Evolutionary conservation across 1,284 basidiomycete species (phyloP).

Genomic region (Melampsora americana): DNA sequence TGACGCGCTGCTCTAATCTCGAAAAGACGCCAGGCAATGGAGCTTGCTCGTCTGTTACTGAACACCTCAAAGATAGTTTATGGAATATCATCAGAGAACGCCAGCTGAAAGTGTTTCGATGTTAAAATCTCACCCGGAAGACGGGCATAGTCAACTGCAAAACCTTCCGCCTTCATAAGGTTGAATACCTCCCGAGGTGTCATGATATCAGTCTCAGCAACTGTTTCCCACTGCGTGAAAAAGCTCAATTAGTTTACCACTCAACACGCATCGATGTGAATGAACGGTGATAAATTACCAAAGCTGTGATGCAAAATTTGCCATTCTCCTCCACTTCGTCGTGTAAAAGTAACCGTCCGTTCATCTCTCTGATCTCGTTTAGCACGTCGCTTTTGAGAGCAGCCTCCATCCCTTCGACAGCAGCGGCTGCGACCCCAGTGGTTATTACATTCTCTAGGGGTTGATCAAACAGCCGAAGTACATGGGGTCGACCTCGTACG

Average conservation of each 20-base stretch:
- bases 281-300: constrained; percentile 3
- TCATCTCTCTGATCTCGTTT: constrained; percentile 68
- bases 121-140: constrained; percentile 13
- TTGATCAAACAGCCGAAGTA: constrained; percentile 81
- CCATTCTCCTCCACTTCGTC: constrained; percentile 94
- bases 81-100: background rate
- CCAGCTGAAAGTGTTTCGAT: background rate
- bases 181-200: constrained; percentile 82
- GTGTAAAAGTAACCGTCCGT: constrained; percentile 77
- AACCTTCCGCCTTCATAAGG: constrained; percentile 49
- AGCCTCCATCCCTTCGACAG: constrained; percentile 90
- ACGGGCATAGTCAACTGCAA: constrained; percentile 43
- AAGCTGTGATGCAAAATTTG: constrained; percentile 62
- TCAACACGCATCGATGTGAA: background rate
- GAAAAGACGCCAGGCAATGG: constrained; percentile 80
- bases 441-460: constrained; percentile 84
- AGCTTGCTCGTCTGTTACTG: constrained; percentile 89
- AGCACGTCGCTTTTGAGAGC: constrained; percentile 86
- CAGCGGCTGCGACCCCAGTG: constrained; percentile 85
- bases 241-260: background rate
- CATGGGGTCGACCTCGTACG: constrained; percentile 77
- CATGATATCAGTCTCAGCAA: constrained; percentile 80
- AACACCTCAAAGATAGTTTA: background rate
- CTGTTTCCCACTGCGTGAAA: constrained; percentile 71
- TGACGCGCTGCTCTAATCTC: constrained; percentile 71